Conservation (phyloP, 164 flowering plant genomes). For the Annona cherimola region DNA sequence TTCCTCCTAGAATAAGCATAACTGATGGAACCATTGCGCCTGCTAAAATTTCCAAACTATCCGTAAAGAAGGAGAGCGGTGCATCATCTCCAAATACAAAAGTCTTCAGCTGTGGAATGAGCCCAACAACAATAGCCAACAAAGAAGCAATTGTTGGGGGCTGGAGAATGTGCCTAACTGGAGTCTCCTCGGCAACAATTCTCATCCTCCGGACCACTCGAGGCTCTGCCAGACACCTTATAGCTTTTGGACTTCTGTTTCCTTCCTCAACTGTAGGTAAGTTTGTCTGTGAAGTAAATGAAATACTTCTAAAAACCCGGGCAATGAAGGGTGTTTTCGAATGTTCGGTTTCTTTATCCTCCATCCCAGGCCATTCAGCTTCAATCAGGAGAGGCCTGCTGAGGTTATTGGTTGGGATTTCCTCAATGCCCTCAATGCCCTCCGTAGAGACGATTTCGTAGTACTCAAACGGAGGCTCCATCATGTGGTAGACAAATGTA, state of each 20-base stretch:
- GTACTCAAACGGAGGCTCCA: slow-evolving; percentile 87
- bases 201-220: slow-evolving; percentile 67
- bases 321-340: slow-evolving; percentile 78
- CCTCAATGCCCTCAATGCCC: slow-evolving; percentile 34
- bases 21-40: slow-evolving; percentile 66
- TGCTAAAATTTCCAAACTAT: slow-evolving; percentile 54
- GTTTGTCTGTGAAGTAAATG: slow-evolving; percentile 34
- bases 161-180: slow-evolving; percentile 66
- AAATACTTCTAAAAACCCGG: slow-evolving; percentile 46
- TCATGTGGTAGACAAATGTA: slow-evolving; percentile 91
- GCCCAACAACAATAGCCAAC: slow-evolving; percentile 61
- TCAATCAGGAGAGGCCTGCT: slow-evolving; percentile 77
- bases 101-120: slow-evolving; percentile 57
- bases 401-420: slow-evolving; percentile 21
- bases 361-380: slow-evolving; percentile 93
- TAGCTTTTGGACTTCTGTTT: slow-evolving; percentile 38
- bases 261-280: slow-evolving; percentile 31
- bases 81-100: slow-evolving; percentile 69
- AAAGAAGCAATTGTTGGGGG: slow-evolving; percentile 89
- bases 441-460: slow-evolving; percentile 51
- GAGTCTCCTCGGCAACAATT: slow-evolving; percentile 81
- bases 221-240: slow-evolving; percentile 75
- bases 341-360: slow-evolving; percentile 77
- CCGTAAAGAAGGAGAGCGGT: slow-evolving; percentile 62
- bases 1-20: slow-evolving; percentile 74